Base-by-base conservation (phyloP, 495 filamentous ascomycete genomes). In the Aspergillus coremiiformis region DNA sequence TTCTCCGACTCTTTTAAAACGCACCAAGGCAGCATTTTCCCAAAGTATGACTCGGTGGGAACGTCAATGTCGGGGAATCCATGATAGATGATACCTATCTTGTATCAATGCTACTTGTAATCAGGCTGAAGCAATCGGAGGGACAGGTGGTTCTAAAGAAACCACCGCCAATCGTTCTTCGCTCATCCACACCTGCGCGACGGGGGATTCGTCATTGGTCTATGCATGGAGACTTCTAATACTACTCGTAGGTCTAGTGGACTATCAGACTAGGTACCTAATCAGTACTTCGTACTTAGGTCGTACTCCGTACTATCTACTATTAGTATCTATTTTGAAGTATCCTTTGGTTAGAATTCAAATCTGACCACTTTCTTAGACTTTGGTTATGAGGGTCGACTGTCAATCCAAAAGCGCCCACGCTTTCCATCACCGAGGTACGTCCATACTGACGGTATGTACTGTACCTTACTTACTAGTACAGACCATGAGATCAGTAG, bases 151-250 rank as follows among this genome's bases (percentile, higher is more conserved):
- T n/a, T n/a, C n/a, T n/a, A n/a, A n/a, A n/a, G n/a, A 35, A 35
- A 5, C 35, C 26, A 41, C 47, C 53, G 50, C 58, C 58, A 61
- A 61, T 61, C 51, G 54, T 39, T 48, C 52, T 24, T 26, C 41
- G 45, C 48, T 37, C 35, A 50, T 39, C 51, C 46, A 51, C 58
- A 85, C 74, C 46, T 91, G 75, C 55, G 85, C 81, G 19, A 78
- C 77, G 12, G 81, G 44, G 39, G 61, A 30, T n/a, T 55, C 60
- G 58, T 65, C 59, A 72, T 72, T 72, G 66, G 69, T 55, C 60
- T 45, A 49, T 59, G 54, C 55, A 51, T 26, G 26, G 45, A 20
- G 14, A 24, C 24, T 24, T n/a, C n/a, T n/a, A n/a, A n/a, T n/a
- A n/a, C n/a, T n/a, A 17, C 15, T 44, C 5, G 41, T 44, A 9